Percentiles rank a stretch among this genome's conserved stretches.
phyloP scores from a whole-genome alignment of 2,329 filamentous ascomycete genomes.

The Fusarium staphyleae region DNA sequence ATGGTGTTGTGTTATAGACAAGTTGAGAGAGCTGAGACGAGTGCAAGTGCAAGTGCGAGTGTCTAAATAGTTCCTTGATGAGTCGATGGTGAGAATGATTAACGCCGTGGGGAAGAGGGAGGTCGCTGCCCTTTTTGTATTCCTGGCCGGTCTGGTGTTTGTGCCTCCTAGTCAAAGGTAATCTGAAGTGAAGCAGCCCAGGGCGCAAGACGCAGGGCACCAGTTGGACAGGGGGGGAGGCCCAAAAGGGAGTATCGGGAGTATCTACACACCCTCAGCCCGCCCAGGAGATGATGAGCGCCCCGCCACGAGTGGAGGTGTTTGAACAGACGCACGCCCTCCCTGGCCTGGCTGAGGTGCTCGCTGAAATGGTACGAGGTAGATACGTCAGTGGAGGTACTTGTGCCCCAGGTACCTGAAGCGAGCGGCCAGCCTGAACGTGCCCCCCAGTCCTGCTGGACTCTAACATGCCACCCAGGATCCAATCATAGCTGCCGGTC shows the following conservation, averaged over 20 bases:
- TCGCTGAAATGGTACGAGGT: conserved; percentile 38
- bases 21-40: conserved; percentile 21
- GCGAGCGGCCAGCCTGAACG: conserved; percentile 19
- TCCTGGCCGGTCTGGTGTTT: conserved; percentile 42
- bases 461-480: conserved; percentile 1
- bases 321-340: conserved; percentile 6
- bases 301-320: conserved; percentile 12
- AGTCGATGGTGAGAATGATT: conserved; percentile 37
- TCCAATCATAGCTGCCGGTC: conserved; percentile 6
- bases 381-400: conserved; percentile 42
- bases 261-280: conserved; percentile 23
- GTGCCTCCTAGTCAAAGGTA: conserved; percentile 43
- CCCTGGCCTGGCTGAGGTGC: conserved; percentile 4
- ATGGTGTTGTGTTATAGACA: background rate
- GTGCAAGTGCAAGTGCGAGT: conserved; percentile 3
- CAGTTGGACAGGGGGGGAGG: conserved; percentile 33
- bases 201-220: conserved; percentile 41
- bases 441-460: background rate
- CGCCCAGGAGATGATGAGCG: conserved; percentile 27
- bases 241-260: conserved; percentile 5
- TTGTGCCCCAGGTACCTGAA: conserved; percentile 37
- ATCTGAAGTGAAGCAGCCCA: conserved; percentile 45
- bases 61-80: conserved; percentile 31
- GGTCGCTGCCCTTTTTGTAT: conserved; percentile 45
- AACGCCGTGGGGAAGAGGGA: conserved; percentile 38